Evolutionary conservation across 148 eudicot species (phyloP).

Genomic region (Rhododendron molle): DNA sequence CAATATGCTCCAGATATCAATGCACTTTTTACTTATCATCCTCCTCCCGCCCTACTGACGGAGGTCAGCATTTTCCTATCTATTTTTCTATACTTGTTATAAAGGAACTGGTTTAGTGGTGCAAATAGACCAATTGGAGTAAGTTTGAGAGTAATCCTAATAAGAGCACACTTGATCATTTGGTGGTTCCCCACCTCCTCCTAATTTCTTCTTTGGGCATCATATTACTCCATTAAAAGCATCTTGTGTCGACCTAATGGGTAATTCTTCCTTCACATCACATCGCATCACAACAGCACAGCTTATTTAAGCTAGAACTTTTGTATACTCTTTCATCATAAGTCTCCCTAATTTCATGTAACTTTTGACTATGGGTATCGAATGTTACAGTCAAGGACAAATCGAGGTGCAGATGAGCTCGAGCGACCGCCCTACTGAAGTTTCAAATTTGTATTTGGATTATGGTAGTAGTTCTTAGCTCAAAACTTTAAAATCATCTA

Average conservation of each 20-base stretch:
- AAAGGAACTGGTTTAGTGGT: conserved; percentile 1
- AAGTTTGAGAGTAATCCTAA: conserved; percentile 12
- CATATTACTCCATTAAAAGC: neutral
- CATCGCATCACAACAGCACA: conserved; percentile 6
- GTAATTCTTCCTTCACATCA: neutral
- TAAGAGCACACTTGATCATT: conserved; percentile 11
- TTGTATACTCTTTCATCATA: neutral
- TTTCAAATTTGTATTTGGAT: too few relatives aligned
- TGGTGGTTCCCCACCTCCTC: conserved; percentile 7
- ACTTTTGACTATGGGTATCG: neutral
- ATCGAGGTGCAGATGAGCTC: neutral
- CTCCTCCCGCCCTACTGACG: too few relatives aligned
- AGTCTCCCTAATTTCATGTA: neutral
- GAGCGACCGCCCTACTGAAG: neutral
- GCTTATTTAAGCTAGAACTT: neutral
- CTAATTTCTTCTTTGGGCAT: conserved; percentile 5
- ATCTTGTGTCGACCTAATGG: conserved; percentile 11
- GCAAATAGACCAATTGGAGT: neutral
- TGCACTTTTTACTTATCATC: too few relatives aligned
- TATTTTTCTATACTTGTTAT: neutral
- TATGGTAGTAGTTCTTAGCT: too few relatives aligned
- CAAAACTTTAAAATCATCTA: too few relatives aligned
- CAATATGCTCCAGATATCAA: too few relatives aligned
- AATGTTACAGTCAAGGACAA: neutral
- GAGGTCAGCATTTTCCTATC: too few relatives aligned